Evolutionary conservation across 1,284 basidiomycete genomes (phyloP).

Genomic region (Cryptococcus maquisensis): DNA sequence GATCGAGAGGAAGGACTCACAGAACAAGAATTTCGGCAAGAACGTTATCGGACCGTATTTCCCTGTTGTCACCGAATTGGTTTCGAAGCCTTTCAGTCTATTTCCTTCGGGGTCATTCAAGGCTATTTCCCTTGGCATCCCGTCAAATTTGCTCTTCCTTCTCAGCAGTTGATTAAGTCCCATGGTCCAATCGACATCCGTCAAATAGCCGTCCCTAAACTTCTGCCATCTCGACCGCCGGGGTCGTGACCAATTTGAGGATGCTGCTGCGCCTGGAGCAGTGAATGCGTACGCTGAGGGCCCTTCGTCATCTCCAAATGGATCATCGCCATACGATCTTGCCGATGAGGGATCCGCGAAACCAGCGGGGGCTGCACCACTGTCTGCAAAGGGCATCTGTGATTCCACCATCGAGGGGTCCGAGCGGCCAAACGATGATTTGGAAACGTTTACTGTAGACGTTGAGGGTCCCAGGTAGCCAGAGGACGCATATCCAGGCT

Average conservation of each 20-base stretch:
- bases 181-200: conserved; percentile 46
- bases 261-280: conserved; percentile 27
- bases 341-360: conserved; percentile 18
- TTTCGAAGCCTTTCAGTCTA: conserved; percentile 59
- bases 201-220: conserved; percentile 39
- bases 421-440: conserved; percentile 18
- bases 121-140: conserved; percentile 54
- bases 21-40: conserved; percentile 85
- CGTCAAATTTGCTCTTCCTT: conserved; percentile 42
- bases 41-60: conserved; percentile 92
- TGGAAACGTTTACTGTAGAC: conserved; percentile 20
- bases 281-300: conserved; percentile 41
- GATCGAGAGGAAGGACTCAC: conserved; percentile 54
- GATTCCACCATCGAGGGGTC: conserved; percentile 27
- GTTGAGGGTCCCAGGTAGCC: conserved; percentile 34
- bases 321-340: conserved; percentile 14
- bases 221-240: conserved; percentile 31
- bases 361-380: conserved; percentile 38
- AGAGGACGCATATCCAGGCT: conserved; percentile 18
- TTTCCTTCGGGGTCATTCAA: conserved; percentile 62
- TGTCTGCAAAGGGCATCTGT: conserved; percentile 36
- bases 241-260: conserved; percentile 11
- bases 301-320: conserved; percentile 42
- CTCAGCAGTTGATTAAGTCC: conserved; percentile 41
- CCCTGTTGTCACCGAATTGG: conserved; percentile 88